Conservation (phyloP, 305 asterid species). For the Rubia tinctorum region DNA sequence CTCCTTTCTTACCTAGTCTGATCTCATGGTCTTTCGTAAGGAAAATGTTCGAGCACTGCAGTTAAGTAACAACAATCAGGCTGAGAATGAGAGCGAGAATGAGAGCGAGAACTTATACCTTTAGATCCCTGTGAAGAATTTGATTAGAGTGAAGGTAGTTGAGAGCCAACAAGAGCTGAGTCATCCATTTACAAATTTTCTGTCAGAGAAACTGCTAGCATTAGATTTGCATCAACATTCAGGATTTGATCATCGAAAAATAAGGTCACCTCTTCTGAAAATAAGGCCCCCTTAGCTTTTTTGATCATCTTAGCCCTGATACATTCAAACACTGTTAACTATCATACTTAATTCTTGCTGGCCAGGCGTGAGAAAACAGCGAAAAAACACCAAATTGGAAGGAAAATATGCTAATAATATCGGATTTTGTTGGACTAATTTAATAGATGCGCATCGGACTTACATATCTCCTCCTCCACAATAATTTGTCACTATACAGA, state of each 20-base stretch:
- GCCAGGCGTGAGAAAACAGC: not conserved
- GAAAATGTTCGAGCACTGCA: constrained; percentile 88
- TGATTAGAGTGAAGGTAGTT: constrained; percentile 83
- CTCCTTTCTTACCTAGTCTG: constrained; percentile 58
- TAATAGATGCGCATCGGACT: constrained; percentile 22
- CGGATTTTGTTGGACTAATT: not conserved
- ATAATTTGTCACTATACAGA: constrained; percentile 73
- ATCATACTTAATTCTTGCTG: not conserved
- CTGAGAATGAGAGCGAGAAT: not conserved
- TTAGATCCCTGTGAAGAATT: constrained; percentile 85
- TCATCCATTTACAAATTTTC: constrained; percentile 85
- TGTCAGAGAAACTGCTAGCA: constrained; percentile 24
- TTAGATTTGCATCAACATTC: not conserved
- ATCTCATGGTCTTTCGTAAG: constrained; percentile 68
- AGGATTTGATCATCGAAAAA: not conserved
- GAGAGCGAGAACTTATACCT: too few species aligned
- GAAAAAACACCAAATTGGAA: not conserved
- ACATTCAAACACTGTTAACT: not conserved
- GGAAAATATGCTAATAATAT: not conserved
- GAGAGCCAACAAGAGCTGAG: constrained; percentile 84
- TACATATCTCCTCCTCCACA: constrained; percentile 98
- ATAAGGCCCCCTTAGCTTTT: constrained; percentile 63
- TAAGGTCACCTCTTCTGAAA: constrained; percentile 60
- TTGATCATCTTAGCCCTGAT: constrained; percentile 67
- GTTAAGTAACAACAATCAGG: not conserved